phyloP scores from a whole-genome alignment of 441 rosid genomes.

The Syzygium malaccense region DNA sequence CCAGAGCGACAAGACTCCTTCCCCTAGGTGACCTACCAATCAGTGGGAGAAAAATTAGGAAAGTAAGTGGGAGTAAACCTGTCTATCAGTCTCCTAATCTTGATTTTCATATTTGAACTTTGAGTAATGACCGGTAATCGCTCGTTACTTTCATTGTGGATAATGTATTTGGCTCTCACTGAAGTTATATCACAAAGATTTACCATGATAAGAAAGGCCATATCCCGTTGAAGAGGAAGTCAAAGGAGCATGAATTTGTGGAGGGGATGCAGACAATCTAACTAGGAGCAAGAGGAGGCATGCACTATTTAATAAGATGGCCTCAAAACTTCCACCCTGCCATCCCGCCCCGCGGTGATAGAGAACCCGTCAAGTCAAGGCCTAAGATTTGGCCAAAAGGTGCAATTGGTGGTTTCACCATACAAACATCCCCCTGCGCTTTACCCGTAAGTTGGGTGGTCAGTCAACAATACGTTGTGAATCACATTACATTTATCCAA shows the following conservation, averaged over 20 bases:
- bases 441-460: not conserved
- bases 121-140: not conserved
- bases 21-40: not conserved
- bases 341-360: not conserved
- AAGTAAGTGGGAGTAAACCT: not conserved
- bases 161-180: not conserved
- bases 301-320: not conserved
- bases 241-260: not conserved
- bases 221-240: not conserved
- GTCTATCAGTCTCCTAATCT: not conserved
- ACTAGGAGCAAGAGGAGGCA: not conserved
- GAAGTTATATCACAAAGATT: not conserved
- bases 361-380: not conserved
- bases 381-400: not conserved
- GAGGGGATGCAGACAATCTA: not conserved
- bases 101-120: not conserved
- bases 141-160: not conserved
- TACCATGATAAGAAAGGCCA: not conserved
- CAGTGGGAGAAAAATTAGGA: not conserved
- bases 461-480: not conserved
- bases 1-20: not conserved
- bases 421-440: not conserved
- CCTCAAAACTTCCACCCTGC: not conserved
- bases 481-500: not conserved
- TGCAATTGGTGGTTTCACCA: not conserved